These are phyloP conservation scores for Warburgia ugandensis DNA, from an alignment of 164 flowering plant species.

Conservation along the genomic window DNA sequence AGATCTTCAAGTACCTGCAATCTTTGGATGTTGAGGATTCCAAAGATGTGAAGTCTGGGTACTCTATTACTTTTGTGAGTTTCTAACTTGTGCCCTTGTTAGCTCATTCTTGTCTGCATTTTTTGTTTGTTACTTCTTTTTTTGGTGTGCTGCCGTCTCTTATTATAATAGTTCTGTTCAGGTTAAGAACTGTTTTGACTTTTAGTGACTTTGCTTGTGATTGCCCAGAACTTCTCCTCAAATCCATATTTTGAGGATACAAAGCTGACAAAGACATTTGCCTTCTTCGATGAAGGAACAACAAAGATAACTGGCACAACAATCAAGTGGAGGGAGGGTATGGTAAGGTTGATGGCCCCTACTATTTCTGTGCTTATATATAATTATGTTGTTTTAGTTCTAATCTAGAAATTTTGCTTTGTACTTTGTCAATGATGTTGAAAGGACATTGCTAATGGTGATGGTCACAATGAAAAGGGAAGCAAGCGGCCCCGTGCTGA, in stretches of 20 bases:
- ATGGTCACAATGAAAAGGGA: conserved; percentile 33
- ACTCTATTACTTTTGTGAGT: conserved; percentile 31
- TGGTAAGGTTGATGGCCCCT: conserved; percentile 29
- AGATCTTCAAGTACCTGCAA: conserved; percentile 40
- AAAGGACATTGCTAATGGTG: conserved; percentile 38
- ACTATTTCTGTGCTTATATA: background rate
- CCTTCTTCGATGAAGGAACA: conserved; percentile 39
- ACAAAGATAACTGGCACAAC: conserved; percentile 36
- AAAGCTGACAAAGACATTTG: conserved; percentile 36
- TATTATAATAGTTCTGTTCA: no score
- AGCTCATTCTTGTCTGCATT: no score
- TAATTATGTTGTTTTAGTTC: background rate
- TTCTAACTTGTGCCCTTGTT: no score
- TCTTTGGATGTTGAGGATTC: conserved; percentile 37
- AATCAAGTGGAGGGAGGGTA: conserved; percentile 52
- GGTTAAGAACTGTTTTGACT: conserved; percentile 3
- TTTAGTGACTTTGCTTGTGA: no score
- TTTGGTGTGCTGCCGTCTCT: no score
- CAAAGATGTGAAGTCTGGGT: conserved; percentile 28
- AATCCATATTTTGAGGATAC: conserved; percentile 46
- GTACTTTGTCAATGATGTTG: conserved; percentile 1
- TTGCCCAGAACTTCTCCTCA: conserved; percentile 40
- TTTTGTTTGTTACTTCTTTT: no score
- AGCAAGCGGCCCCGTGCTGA: conserved; percentile 30
- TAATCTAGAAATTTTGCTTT: background rate